Evolutionary conservation across 2,329 filamentous ascomycete species (phyloP).

Genomic region (Chrysosporium queenslandicum): DNA sequence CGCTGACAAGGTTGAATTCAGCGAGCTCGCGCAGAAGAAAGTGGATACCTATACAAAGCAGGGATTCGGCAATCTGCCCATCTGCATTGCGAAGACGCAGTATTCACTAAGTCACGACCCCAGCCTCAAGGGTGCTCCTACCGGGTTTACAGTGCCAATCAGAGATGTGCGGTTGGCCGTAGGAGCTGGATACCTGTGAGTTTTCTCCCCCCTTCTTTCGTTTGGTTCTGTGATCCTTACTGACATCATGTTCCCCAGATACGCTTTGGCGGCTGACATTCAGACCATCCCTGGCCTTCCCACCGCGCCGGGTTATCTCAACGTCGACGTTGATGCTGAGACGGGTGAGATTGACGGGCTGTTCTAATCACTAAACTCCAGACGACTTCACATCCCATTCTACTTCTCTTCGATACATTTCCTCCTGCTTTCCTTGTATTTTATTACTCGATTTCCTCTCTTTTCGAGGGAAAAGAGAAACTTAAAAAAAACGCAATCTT

Average conservation of each 20-base stretch:
- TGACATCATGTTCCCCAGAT: constrained; percentile 45
- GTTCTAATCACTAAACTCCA: constrained; percentile 51
- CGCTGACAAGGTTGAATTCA: constrained; percentile 79
- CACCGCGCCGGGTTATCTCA: constrained; percentile 89
- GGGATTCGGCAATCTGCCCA: constrained; percentile 84
- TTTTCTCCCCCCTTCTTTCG: constrained; percentile 18
- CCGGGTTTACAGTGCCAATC: constrained; percentile 89
- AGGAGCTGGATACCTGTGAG: constrained; percentile 82
- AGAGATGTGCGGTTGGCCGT: constrained; percentile 88
- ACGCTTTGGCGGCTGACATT: constrained; percentile 91
- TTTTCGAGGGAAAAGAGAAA: no score
- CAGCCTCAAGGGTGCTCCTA: constrained; percentile 85
- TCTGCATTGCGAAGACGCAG: constrained; percentile 97
- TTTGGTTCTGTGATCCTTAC: constrained; percentile 15
- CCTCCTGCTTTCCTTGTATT: background rate
- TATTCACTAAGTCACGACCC: constrained; percentile 93
- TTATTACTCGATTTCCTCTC: background rate
- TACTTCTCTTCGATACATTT: background rate
- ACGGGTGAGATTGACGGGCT: constrained; percentile 81
- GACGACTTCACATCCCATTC: background rate
- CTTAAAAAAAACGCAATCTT: no score
- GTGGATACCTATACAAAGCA: constrained; percentile 89
- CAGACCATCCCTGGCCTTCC: constrained; percentile 95
- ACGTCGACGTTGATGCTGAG: constrained; percentile 72
- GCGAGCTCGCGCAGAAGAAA: constrained; percentile 88